These are phyloP conservation scores for Coprinopsis marcescibilis DNA, from an alignment of 768 basidiomycete genomes.

Conservation along the genomic window DNA sequence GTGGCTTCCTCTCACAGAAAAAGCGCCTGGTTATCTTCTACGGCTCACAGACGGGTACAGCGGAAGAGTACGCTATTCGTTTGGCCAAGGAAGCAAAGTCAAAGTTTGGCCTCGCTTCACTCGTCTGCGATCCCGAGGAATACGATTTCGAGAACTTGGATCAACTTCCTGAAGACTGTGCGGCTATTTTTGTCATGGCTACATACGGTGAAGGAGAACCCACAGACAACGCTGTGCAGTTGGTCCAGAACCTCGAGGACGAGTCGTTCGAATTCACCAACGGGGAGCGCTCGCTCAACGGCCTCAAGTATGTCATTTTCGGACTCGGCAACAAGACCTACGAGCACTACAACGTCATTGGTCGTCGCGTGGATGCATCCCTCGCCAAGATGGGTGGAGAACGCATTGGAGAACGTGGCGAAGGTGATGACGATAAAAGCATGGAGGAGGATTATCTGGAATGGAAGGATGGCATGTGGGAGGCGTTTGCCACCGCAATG, in stretches of 20 bases:
- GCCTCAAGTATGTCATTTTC: conserved; percentile 93
- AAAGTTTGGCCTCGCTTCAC: conserved; percentile 90
- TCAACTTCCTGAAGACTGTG: conserved; percentile 78
- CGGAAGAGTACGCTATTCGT: conserved; percentile 96
- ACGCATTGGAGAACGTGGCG: conserved; percentile 85
- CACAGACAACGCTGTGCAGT: conserved; percentile 93
- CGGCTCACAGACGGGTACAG: conserved; percentile 97
- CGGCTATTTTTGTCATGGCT: conserved; percentile 93
- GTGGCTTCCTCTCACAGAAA: conserved; percentile 50
- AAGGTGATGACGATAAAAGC: conserved; percentile 98
- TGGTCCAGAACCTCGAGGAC: conserved; percentile 90
- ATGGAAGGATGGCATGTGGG: conserved; percentile 99
- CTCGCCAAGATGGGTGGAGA: conserved; percentile 75
- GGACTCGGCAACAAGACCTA: conserved; percentile 91
- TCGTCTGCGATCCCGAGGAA: conserved; percentile 98
- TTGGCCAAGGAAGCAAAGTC: conserved; percentile 97
- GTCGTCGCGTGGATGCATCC: conserved; percentile 67
- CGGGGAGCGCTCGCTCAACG: conserved; percentile 67
- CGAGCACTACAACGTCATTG: conserved; percentile 94
- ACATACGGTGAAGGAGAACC: conserved; percentile 99
- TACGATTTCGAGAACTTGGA: conserved; percentile 98
- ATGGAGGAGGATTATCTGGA: conserved; percentile 99
- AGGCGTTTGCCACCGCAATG: conserved; percentile 74
- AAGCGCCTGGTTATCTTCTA: conserved; percentile 97
- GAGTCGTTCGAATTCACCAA: conserved; percentile 83